Percentiles rank a stretch among this genome's conserved stretches.
Evolutionary conservation across 1,284 basidiomycete species (phyloP).

Genomic region (Apiotrichum veenhuisii): DNA sequence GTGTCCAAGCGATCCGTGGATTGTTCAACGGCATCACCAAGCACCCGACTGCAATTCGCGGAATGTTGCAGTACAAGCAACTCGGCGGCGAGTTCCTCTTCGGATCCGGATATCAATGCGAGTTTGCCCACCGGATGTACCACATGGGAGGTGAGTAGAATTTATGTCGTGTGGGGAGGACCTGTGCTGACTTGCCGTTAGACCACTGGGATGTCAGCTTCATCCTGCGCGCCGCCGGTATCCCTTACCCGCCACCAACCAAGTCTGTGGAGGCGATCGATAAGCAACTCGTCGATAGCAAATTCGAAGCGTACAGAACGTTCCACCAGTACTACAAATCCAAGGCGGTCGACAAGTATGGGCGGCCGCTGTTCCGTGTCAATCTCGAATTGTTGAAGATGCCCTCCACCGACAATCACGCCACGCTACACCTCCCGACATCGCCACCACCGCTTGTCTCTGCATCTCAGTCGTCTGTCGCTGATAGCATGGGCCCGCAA

Average conservation of each 20-base stretch:
- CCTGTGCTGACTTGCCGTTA: neutral
- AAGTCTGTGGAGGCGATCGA: neutral
- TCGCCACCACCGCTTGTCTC: neutral
- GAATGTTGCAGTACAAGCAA: constrained; percentile 34
- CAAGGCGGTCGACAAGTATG: neutral
- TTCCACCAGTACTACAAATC: constrained; percentile 2
- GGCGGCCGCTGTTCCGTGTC: neutral
- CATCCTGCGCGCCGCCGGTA: neutral
- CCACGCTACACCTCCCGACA: neutral
- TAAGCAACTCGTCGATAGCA: neutral
- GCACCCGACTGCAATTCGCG: constrained; percentile 36
- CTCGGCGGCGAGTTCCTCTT: constrained; percentile 49
- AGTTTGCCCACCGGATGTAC: constrained; percentile 48
- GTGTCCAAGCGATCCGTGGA: constrained; percentile 12
- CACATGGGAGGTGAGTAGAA: neutral
- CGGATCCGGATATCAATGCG: constrained; percentile 33
- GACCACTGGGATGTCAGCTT: neutral
- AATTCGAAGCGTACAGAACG: neutral
- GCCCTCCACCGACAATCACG: neutral
- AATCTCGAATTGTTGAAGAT: neutral
- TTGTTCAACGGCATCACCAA: constrained; percentile 40
- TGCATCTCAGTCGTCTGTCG: neutral
- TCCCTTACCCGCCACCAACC: neutral
- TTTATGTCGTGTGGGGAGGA: too few species aligned
- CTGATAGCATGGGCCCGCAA: neutral